These are phyloP conservation scores for Acmispon strigosus DNA, from an alignment of 306 rosid genomes.

Conservation along the genomic window DNA sequence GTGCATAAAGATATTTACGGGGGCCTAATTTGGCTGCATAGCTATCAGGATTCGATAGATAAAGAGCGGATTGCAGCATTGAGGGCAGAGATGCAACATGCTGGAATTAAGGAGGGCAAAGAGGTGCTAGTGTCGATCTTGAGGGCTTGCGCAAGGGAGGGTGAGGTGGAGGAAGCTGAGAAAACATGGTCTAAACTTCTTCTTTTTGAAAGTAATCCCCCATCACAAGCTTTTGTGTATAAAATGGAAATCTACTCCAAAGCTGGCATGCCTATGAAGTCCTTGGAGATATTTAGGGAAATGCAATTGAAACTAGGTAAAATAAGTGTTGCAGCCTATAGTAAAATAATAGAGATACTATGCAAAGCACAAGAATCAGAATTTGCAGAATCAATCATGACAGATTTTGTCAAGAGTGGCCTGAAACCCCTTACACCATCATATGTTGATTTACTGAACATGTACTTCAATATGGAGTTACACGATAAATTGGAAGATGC, in stretches of 20 bases:
- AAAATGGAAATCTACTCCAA: slow-evolving; percentile 80
- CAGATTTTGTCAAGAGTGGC: slow-evolving; percentile 54
- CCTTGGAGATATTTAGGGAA: slow-evolving; percentile 65
- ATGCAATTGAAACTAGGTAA: slow-evolving; percentile 52
- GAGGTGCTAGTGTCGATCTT: slow-evolving; percentile 72
- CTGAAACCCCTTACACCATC: slow-evolving; percentile 68
- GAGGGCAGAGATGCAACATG: slow-evolving; percentile 60
- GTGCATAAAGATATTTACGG: slow-evolving; percentile 73
- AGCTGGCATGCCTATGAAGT: slow-evolving; percentile 59
- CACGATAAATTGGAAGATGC: slow-evolving; percentile 60
- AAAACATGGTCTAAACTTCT: slow-evolving; percentile 59
- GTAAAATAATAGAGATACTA: slow-evolving; percentile 62
- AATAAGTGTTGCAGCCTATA: slow-evolving; percentile 54
- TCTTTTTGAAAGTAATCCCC: slow-evolving; percentile 35
- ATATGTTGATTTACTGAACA: slow-evolving; percentile 54
- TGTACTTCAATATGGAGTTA: slow-evolving; percentile 62
- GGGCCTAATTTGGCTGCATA: slow-evolving; percentile 93
- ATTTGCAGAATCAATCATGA: slow-evolving; percentile 71
- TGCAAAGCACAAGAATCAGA: slow-evolving; percentile 62
- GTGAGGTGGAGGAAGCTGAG: slow-evolving; percentile 65
- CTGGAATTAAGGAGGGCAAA: slow-evolving; percentile 60
- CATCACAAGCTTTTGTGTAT: slow-evolving; percentile 67
- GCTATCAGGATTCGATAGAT: slow-evolving; percentile 79
- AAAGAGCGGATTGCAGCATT: slow-evolving; percentile 56
- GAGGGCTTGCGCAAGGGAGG: slow-evolving; percentile 70